Base-by-base conservation (phyloP, 768 basidiomycete genomes). In the Lactarius evosmus region DNA sequence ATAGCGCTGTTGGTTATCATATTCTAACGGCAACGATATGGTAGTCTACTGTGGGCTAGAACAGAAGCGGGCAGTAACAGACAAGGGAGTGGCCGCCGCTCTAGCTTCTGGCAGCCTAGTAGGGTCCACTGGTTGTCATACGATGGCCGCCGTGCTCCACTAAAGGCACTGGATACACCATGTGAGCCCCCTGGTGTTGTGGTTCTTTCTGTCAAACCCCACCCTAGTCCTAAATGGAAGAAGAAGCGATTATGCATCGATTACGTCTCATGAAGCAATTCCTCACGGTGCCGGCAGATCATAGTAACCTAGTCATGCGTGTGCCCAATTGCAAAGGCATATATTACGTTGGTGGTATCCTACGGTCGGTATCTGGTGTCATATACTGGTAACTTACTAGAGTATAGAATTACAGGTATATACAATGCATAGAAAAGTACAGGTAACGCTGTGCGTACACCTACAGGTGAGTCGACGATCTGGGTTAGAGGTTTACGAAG, bases 381-480 rank as follows among this genome's bases (percentile, higher is more conserved):
- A 17, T 54, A 32, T 33, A 40, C 7, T 25, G 41, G 41, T 44
- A 41, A 46, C 17, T 40, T 8, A 40, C 44, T 46, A 38, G 29
- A 17, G 32, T 33, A 17, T n/a, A 36, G 56, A 25, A 49, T 25
- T 64, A 64, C 63, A 60, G n/a, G 51, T 64, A 60, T 64, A 54
- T 55, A 64, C 63, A 56, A 22, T 19, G n/a, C n/a, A n/a, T 52
- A 34, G 50, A 38, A 29, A 56, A 36, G 29, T 59, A 49, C 53
- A 54, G 46, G 30, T 52, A 52, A 58, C 30, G 36, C 46, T 33
- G 22, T 7, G 30, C n/a, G 61, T 38, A 34, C 61, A 56, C 51
- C 41, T 38, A 59, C 22, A 46, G 22, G 29, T 53, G 25, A 32
- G 17, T 8, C 25, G 36, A 55, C 9, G 19, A 50, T 36, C 16